phyloP scores from a whole-genome alignment of 306 rosid species.

The Rosa persica region DNA sequence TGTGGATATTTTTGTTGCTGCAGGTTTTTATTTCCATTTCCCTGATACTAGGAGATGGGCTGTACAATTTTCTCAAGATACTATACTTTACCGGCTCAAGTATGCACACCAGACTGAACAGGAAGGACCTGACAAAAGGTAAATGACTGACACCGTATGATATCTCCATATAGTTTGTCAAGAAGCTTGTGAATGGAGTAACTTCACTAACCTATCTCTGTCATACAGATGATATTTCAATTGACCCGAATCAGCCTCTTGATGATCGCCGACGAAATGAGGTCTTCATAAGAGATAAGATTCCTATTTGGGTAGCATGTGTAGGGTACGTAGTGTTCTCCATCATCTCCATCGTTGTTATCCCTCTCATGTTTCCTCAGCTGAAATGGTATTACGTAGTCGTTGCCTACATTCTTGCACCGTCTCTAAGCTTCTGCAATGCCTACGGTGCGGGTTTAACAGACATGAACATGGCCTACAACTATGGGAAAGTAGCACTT shows the following conservation, averaged over 20 bases:
- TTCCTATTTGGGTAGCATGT: slow-evolving; percentile 81
- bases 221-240: slow-evolving; percentile 39
- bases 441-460: slow-evolving; percentile 98
- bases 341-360: slow-evolving; percentile 64
- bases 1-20: slow-evolving; percentile 22
- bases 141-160: slow-evolving; percentile 19
- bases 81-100: slow-evolving; percentile 57
- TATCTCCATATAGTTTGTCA: neutral
- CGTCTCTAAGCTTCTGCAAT: slow-evolving; percentile 95
- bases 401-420: slow-evolving; percentile 76
- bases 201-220: slow-evolving; percentile 25
- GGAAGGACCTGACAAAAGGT: slow-evolving; percentile 52
- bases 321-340: slow-evolving; percentile 67
- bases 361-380: slow-evolving; percentile 86
- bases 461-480: slow-evolving; percentile 97
- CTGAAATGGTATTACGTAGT: slow-evolving; percentile 88
- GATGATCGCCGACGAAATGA: slow-evolving; percentile 79
- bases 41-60: slow-evolving; percentile 92
- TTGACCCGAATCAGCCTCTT: slow-evolving; percentile 40
- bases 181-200: slow-evolving; percentile 11
- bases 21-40: slow-evolving; percentile 95
- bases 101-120: slow-evolving; percentile 48
- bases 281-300: slow-evolving; percentile 71
- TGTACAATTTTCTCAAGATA: slow-evolving; percentile 88
- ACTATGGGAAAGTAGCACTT: slow-evolving; percentile 97